A percentile compares a stretch with the other conserved stretches of the same genome.
Conservation (phyloP, 768 basidiomycete genomes). For the Russula sp. region DNA sequence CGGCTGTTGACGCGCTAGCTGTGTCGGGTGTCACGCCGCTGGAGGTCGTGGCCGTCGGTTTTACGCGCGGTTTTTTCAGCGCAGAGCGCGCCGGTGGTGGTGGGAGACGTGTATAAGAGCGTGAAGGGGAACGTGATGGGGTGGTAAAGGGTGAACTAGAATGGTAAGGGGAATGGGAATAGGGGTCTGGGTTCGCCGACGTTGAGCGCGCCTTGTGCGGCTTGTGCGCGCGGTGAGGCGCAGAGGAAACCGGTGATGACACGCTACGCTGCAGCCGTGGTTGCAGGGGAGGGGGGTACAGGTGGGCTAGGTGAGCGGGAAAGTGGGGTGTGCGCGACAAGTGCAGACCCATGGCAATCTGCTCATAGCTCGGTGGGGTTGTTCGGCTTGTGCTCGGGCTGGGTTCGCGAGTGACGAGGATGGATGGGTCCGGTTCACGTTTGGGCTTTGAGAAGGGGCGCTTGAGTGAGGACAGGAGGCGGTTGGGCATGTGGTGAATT, state of each 20-base stretch:
- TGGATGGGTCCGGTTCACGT: slow-evolving; percentile 4
- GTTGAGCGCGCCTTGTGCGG: slow-evolving; percentile 29
- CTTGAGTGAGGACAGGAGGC: slow-evolving; percentile 20
- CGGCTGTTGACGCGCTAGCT: slow-evolving; percentile 49
- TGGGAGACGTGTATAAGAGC: slow-evolving; percentile 36
- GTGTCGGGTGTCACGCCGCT: slow-evolving; percentile 32
- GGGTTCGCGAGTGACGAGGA: slow-evolving; percentile 36
- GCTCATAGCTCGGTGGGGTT: slow-evolving; percentile 62
- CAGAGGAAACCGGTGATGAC: slow-evolving; percentile 33
- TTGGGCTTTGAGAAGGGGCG: slow-evolving; percentile 21
- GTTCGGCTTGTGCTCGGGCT: slow-evolving; percentile 39
- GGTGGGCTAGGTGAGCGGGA: slow-evolving; percentile 39
- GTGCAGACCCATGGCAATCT: slow-evolving; percentile 80
- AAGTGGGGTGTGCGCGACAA: slow-evolving; percentile 73
- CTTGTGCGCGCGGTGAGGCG: slow-evolving; percentile 25
- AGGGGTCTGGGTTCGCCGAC: slow-evolving; percentile 32
- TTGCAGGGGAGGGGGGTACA: slow-evolving; percentile 5
- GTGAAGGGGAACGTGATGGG: neutral
- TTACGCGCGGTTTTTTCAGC: slow-evolving; percentile 51
- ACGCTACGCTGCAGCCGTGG: slow-evolving; percentile 9
- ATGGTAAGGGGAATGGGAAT: neutral
- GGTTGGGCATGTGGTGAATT: slow-evolving; percentile 8
- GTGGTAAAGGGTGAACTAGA: neutral
- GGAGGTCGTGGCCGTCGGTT: slow-evolving; percentile 37
- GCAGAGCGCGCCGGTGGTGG: slow-evolving; percentile 64